Evolutionary conservation across 1,284 basidiomycete species (phyloP), one percentile per base, ranked within the genome.

Genomic region (Trichosporon faecale): DNA sequence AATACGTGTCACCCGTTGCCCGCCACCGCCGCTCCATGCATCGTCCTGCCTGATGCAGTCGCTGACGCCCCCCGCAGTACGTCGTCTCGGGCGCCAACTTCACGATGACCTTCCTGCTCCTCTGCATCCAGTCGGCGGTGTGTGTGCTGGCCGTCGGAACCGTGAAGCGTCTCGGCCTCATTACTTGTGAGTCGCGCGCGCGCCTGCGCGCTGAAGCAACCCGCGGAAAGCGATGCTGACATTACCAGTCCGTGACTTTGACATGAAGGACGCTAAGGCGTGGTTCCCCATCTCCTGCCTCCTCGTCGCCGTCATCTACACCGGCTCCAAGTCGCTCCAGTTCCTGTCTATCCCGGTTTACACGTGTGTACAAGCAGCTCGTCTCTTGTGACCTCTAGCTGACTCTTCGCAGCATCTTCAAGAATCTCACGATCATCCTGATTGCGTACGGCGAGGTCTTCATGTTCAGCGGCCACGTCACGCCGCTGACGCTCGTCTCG

Each of bases 361-460:
- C 84, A 95, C 97, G 79, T 79, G 66, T 70, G 79, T 71, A n/a
- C 21, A 12, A 44, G 52, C 29, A 57, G 29, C 35, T 21, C 44
- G 16, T 16, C 52, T 6, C n/a, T 12, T 21, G n/a, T 11, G 8
- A 8, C 49, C 12, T n/a, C n/a, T 29, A 16, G 33, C 66, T 72
- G n/a, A 67, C 64, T 12, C 27, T 49, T 14, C 44, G 3, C 68
- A 79, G 79, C 2, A 99, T 99, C 76, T 99, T 99, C 89, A 99
- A 99, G 85, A 99, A 99, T 82, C 82, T 99, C 77, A 98, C 97
- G 31, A 99, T 99, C 79, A 98, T 99, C 76, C 88, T 99, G 44
- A 99, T 99, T 79, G 94, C 97, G 4, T 98, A 99, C 80, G 97
- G 97, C 49, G 97, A 99, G 85, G 92, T 97, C 8, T 84, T 98